These are phyloP conservation scores for Mollisiaceae sp. DNA, from an alignment of 2,329 filamentous ascomycete species.

Conservation along the genomic window DNA sequence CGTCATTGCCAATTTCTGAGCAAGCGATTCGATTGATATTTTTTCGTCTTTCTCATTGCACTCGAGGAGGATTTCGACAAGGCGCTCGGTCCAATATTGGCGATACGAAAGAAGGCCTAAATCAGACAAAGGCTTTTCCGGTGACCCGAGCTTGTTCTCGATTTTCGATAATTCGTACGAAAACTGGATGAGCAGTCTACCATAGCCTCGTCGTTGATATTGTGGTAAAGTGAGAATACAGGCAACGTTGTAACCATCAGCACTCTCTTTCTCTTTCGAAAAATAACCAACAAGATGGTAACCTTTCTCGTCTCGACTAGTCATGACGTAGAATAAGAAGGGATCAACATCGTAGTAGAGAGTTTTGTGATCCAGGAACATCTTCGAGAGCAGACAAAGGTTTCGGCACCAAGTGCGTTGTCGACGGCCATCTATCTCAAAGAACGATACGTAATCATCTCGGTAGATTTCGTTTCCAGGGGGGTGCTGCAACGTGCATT, in stretches of 20 bases:
- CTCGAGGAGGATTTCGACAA: conserved; percentile 84
- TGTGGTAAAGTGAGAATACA: conserved; percentile 97
- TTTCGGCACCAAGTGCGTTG: conserved; percentile 98
- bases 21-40: conserved; percentile 86
- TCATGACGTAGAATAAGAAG: conserved; percentile 99
- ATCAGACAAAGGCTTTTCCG: conserved; percentile 95
- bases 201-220: conserved; percentile 94
- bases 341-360: conserved; percentile 99
- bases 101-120: conserved; percentile 91
- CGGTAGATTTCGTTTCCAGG: conserved; percentile 98
- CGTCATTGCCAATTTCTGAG: conserved; percentile 86
- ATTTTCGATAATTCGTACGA: conserved; percentile 96
- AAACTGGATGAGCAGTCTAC: conserved; percentile 92
- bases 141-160: conserved; percentile 92
- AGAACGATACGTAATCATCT: conserved; percentile 92
- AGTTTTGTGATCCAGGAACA: conserved; percentile 97
- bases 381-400: conserved; percentile 89
- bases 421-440: conserved; percentile 93
- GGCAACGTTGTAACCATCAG: conserved; percentile 95
- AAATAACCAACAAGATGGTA: conserved; percentile 99
- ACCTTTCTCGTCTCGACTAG: conserved; percentile 83
- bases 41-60: conserved; percentile 70
- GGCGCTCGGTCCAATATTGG: conserved; percentile 96
- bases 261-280: conserved; percentile 96
- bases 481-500: conserved; percentile 90